Evolutionary conservation across 2,329 filamentous ascomycete species (phyloP), one percentile per base, ranked within the genome.

Genomic region (Colletotrichum echinochloae): DNA sequence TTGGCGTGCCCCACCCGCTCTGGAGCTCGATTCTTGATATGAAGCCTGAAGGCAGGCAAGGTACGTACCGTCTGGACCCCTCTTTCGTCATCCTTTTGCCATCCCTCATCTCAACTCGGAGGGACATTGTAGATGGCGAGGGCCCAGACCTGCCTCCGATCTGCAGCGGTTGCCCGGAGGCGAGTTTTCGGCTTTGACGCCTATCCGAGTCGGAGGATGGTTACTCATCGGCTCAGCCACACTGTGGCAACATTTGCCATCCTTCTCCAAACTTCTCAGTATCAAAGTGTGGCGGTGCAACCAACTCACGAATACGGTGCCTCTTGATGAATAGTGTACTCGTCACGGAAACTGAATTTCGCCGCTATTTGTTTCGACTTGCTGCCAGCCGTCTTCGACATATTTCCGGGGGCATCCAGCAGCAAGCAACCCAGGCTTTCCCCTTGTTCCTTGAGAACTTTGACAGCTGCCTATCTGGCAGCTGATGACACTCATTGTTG

Each of bases 61-160:
- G 39, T 59, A 68, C 65, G 60, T 68, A 68, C 41, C 52, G 4
- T 14, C 16, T 14, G 30, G 44, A 55, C 28, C 37, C 54, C 44
- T 37, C 60, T 28, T 28, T 65, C 60, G 55, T 69, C 66, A 70
- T 66, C 33, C 54, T 68, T 64, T 11, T 61, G 52, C 52, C 60
- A 57, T 39, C 20, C 30, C 11, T 30, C 49, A 66, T 62, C 20
- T 55, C 39, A 35, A 30, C 33, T 49, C 18, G n/a, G 18, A 48
- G 33, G n/a, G 41, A 3, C 6, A 37, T 12, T 9, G 30, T 41
- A 39, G 49, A 49, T 56, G 41, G 56, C 18, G 60, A 35, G 0
- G 59, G 59, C 54, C 65, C 26, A 63, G 57, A 30, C 39, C 64
- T 55, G 49, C 51, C 30, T 52, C 51, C 33, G 65, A 67, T 56